phyloP scores from a whole-genome alignment of 805 yeast genomes.

The Saccharomyces mikatae region DNA sequence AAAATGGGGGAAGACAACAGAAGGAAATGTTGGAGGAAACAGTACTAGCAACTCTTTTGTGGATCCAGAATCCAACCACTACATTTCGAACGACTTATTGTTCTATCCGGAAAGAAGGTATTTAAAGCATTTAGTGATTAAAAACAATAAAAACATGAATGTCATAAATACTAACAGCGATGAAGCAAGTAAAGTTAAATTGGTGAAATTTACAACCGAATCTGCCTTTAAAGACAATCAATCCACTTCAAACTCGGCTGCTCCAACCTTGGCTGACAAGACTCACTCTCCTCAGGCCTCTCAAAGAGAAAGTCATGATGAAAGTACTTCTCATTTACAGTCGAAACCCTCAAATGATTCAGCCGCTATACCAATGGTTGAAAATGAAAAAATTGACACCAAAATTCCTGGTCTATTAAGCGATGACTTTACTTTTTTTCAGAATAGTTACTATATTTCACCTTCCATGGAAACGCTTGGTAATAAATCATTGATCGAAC shows the following conservation, averaged over 20 bases:
- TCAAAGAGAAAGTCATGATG: neutral
- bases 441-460: constrained; percentile 79
- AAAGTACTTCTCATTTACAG: neutral
- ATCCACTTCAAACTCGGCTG: neutral
- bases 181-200: constrained; percentile 1
- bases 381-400: neutral
- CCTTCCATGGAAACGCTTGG: constrained; percentile 65
- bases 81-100: constrained; percentile 15
- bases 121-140: constrained; percentile 23
- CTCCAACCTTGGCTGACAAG: neutral
- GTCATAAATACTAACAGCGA: neutral
- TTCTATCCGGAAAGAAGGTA: constrained; percentile 26
- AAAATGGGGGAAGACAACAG: neutral
- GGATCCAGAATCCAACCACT: neutral
- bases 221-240: neutral
- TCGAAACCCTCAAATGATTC: constrained; percentile 1
- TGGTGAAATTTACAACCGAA: constrained; percentile 5
- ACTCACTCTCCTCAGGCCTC: neutral
- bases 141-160: constrained; percentile 14
- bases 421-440: constrained; percentile 43
- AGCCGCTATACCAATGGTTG: neutral
- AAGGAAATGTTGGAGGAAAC: neutral
- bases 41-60: neutral
- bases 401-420: constrained; percentile 4
- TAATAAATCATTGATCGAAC: constrained; percentile 50